Percentiles rank a stretch among this genome's conserved stretches.
These are phyloP conservation scores for Royoungia palumana DNA, from an alignment of 768 basidiomycete genomes.

Conservation along the genomic window DNA sequence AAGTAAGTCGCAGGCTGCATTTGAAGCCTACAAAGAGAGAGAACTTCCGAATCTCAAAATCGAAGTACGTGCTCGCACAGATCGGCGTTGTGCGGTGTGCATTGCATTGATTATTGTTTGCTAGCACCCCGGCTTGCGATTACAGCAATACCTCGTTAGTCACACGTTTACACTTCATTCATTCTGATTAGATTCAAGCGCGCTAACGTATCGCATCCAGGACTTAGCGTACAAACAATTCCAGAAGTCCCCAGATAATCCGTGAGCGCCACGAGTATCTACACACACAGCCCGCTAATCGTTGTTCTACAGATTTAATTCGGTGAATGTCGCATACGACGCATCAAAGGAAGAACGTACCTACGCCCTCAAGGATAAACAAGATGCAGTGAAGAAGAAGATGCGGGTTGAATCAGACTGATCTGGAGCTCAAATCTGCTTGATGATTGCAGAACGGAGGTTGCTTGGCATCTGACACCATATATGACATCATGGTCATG, in stretches of 20 bases:
- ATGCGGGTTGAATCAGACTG: conserved; percentile 41
- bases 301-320: conserved; percentile 66
- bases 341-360: conserved; percentile 86
- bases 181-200: not conserved
- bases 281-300: conserved; percentile 4
- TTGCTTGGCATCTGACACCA: conserved; percentile 6
- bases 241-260: conserved; percentile 95
- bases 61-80: conserved; percentile 53
- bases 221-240: conserved; percentile 91
- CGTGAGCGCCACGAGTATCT: conserved; percentile 47
- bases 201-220: conserved; percentile 33
- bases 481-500: not conserved
- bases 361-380: conserved; percentile 66
- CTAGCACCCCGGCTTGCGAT: conserved; percentile 83
- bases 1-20: conserved; percentile 57
- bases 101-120: conserved; percentile 10
- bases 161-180: not conserved
- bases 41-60: conserved; percentile 75
- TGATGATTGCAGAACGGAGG: not conserved
- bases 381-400: conserved; percentile 61
- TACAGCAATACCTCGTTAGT: conserved; percentile 83
- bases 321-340: conserved; percentile 73
- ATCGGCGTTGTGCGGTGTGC: not conserved
- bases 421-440: not conserved
- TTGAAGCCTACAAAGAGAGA: conserved; percentile 84